Base-by-base conservation (phyloP, 345 rosid genomes). In the Populus davidiana region DNA sequence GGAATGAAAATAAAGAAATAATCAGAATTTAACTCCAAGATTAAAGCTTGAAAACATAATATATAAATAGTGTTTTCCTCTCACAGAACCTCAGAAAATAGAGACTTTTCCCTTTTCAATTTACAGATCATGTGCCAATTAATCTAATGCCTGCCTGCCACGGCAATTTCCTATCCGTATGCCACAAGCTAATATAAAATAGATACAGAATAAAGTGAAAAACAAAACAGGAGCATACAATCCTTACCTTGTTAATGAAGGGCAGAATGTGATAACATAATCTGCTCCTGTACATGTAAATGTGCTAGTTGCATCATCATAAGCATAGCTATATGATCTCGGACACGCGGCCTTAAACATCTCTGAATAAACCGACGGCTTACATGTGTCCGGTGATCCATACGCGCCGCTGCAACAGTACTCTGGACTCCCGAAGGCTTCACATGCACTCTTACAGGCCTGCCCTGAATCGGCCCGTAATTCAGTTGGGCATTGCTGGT, bases 381-480 rank as follows among this genome's bases (percentile, higher is more conserved):
- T 82, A 70, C 84, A 82, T 3, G 79, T 70, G 73, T 78, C 84
- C 16, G 84, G 81, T 8, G 84, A 33, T 10, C 27, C 81, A n/a
- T 39, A 78, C 68, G 67, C 76, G 11, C 84, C 84, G 52, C 81
- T 78, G 72, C 84, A 82, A 56, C 84, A 82, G 67, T 82, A 82
- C 71, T 82, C 84, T 0, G 84, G 84, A 1, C 21, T 70, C 62
- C 81, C 81, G 43, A 78, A 82, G 6, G 84, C 84, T 52, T 74
- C 81, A 20, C 84, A 82, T 6, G 84, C 84, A 50, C 84, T 82
- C 76, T 78, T 82, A 41, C 84, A 82, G 0, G 81, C 84, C 73
- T 44, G 76, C 14, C 81, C 79, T 1, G 81, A 59, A 39, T 61
- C 81, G 14, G 35, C 81, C 76, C 64, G 29, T 8, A 82, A 50